Evolutionary conservation across 495 filamentous ascomycete genomes (phyloP).

Genomic region (Penicillium steckii): DNA sequence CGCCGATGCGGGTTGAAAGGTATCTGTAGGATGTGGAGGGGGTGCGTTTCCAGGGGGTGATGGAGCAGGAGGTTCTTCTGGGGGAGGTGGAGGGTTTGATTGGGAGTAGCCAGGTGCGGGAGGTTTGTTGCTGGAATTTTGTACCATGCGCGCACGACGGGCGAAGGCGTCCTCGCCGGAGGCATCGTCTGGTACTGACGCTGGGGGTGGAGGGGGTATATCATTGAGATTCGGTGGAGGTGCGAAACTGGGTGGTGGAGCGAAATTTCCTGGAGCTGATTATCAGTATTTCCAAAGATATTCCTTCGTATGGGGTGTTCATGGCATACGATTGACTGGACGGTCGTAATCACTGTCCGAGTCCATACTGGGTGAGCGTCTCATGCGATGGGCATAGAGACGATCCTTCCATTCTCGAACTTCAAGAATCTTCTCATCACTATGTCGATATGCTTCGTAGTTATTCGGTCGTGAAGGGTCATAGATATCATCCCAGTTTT

Average conservation of each 20-base stretch:
- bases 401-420: constrained; percentile 85
- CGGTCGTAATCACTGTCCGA: constrained; percentile 57
- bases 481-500: constrained; percentile 93
- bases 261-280: constrained; percentile 58
- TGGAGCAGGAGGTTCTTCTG: constrained; percentile 37
- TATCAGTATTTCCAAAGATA: background rate
- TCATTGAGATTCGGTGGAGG: constrained; percentile 61
- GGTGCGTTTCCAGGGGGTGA: constrained; percentile 36
- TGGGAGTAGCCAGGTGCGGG: constrained; percentile 14
- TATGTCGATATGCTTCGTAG: constrained; percentile 81
- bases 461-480: constrained; percentile 82
- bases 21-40: constrained; percentile 34
- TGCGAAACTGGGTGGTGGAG: constrained; percentile 70
- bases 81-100: constrained; percentile 31
- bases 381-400: constrained; percentile 73
- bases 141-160: constrained; percentile 55
- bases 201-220: constrained; percentile 32
- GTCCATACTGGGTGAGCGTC: constrained; percentile 49
- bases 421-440: constrained; percentile 79
- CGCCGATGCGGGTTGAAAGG: constrained; percentile 41
- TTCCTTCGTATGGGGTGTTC: background rate
- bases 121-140: constrained; percentile 10
- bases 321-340: constrained; percentile 49
- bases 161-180: constrained; percentile 73
- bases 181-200: constrained; percentile 49